phyloP scores from a whole-genome alignment of 2,329 filamentous ascomycete genomes.

The Dactylellina drechsleri region DNA sequence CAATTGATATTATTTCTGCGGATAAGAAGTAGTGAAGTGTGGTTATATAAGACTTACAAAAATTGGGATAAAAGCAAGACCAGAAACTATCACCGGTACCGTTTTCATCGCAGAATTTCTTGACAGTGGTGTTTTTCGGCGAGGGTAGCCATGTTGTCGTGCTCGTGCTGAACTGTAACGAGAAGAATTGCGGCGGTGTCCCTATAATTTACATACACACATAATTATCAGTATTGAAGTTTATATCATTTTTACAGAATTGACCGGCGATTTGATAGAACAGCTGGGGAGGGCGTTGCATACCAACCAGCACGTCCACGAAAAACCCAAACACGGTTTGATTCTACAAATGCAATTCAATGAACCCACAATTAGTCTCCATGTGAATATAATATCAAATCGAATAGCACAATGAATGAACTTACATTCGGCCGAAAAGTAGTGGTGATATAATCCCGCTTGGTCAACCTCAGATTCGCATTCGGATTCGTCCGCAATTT shows the following conservation, averaged over 20 bases:
- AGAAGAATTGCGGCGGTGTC: constrained; percentile 52
- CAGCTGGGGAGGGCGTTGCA: not conserved
- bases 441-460: constrained; percentile 41
- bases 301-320: constrained; percentile 51
- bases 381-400: not conserved
- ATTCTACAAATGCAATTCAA: constrained; percentile 16
- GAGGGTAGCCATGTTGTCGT: constrained; percentile 48
- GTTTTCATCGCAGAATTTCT: constrained; percentile 31
- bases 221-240: no score
- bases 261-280: no score
- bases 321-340: constrained; percentile 45
- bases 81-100: constrained; percentile 32
- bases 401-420: not conserved
- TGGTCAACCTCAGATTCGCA: constrained; percentile 37
- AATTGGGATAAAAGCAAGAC: constrained; percentile 48
- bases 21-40: not conserved
- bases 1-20: no score
- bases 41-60: constrained; percentile 22
- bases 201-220: constrained; percentile 7
- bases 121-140: constrained; percentile 14
- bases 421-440: constrained; percentile 42
- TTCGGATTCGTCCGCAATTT: constrained; percentile 44
- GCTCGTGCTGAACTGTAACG: constrained; percentile 42
- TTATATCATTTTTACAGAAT: no score
- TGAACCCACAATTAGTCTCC: constrained; percentile 4